Evolutionary conservation across 2,329 filamentous ascomycete species (phyloP).

Genomic region (Xylariales sp.): DNA sequence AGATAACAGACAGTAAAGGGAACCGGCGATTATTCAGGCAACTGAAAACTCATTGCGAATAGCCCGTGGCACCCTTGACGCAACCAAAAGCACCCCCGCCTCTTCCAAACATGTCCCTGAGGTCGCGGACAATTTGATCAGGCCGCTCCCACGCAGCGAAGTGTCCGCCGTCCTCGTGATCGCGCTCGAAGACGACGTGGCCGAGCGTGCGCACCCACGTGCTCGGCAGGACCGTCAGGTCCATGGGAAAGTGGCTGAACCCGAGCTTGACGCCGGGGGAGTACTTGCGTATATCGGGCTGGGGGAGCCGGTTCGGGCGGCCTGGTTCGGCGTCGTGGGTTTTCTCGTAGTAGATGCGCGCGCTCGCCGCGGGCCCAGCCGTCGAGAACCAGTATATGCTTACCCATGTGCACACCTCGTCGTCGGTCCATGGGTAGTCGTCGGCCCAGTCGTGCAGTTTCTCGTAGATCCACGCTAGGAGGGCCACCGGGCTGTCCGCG

Average conservation of each 20-base stretch:
- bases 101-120: constrained; percentile 69
- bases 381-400: constrained; percentile 77
- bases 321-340: constrained; percentile 53
- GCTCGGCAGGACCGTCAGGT: constrained; percentile 65
- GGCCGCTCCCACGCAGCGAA: constrained; percentile 72
- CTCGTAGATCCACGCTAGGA: constrained; percentile 84
- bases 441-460: constrained; percentile 84
- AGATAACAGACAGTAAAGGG: no score
- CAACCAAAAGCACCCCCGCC: constrained; percentile 58
- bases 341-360: constrained; percentile 79
- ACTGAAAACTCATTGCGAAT: constrained; percentile 35
- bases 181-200: constrained; percentile 67
- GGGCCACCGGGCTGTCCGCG: constrained; percentile 74
- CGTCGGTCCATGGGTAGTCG: constrained; percentile 76
- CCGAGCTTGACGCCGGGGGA: constrained; percentile 53
- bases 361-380: constrained; percentile 73
- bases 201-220: constrained; percentile 70
- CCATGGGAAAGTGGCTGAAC: constrained; percentile 68
- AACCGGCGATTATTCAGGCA: no score
- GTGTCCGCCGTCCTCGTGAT: constrained; percentile 66
- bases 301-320: constrained; percentile 41
- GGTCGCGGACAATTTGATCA: constrained; percentile 62
- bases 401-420: constrained; percentile 81
- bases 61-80: constrained; percentile 47
- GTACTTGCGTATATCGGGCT: constrained; percentile 42